Evolutionary conservation across 306 rosid species (phyloP).

Genomic region (Astragalus glycyphyllos): DNA sequence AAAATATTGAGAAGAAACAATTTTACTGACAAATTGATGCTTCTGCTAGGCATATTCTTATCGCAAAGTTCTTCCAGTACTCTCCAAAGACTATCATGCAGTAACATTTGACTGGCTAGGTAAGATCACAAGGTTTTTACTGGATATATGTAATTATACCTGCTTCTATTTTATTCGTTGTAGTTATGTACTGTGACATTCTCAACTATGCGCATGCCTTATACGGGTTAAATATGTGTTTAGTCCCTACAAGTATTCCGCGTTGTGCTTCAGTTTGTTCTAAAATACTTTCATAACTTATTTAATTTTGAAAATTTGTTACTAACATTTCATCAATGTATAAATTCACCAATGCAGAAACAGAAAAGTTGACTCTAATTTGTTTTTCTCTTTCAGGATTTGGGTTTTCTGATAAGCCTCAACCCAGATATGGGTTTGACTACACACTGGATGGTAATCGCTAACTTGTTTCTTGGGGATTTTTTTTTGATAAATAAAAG

Average conservation of each 20-base stretch:
- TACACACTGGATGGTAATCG: constrained; percentile 81
- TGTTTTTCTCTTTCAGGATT: constrained; percentile 63
- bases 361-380: constrained; percentile 26
- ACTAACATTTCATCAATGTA: too few species aligned
- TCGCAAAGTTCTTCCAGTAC: constrained; percentile 83
- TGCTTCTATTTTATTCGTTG: constrained; percentile 1
- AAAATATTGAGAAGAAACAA: constrained; percentile 9
- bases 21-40: constrained; percentile 36
- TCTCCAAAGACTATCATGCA: constrained; percentile 65
- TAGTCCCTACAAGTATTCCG: too few species aligned
- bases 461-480: too few species aligned
- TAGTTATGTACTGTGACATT: constrained; percentile 9
- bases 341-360: constrained; percentile 6
- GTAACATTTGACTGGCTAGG: constrained; percentile 93
- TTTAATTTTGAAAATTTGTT: too few species aligned
- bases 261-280: too few species aligned
- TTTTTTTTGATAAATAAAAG: too few species aligned
- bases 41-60: constrained; percentile 83
- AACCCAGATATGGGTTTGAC: constrained; percentile 92
- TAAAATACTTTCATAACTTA: too few species aligned
- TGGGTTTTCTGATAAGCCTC: constrained; percentile 94
- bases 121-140: constrained; percentile 44
- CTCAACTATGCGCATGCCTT: constrained; percentile 27
- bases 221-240: too few species aligned
- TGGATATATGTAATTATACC: constrained; percentile 17